These are phyloP conservation scores for Fennellomyces sp. DNA, from an alignment of 371 early-diverging fungal genomes.

Conservation along the genomic window DNA sequence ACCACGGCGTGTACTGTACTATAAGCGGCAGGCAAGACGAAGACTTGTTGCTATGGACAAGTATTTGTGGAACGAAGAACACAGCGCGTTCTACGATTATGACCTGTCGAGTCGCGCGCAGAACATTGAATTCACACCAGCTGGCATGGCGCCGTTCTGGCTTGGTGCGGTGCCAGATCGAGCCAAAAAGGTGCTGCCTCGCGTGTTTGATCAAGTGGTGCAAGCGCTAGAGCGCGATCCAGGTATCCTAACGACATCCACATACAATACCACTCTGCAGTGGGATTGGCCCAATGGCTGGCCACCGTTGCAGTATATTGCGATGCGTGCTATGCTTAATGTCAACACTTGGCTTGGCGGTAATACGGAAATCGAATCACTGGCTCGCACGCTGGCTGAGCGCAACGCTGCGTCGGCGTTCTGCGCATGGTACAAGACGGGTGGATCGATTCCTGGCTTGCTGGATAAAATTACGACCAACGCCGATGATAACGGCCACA, in stretches of 20 bases:
- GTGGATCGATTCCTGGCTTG: slow-evolving; percentile 56
- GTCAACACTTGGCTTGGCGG: slow-evolving; percentile 16
- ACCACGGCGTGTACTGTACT: slow-evolving; percentile 26
- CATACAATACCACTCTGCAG: slow-evolving; percentile 67
- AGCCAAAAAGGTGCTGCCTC: slow-evolving; percentile 12
- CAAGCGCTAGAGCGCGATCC: slow-evolving; percentile 34
- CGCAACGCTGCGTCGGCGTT: slow-evolving; percentile 64
- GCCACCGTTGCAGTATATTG: slow-evolving; percentile 65
- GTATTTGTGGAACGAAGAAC: slow-evolving; percentile 53
- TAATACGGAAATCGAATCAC: slow-evolving; percentile 6
- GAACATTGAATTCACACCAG: slow-evolving; percentile 41
- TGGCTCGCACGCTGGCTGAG: slow-evolving; percentile 53
- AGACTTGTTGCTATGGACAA: slow-evolving; percentile 50
- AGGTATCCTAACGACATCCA: slow-evolving; percentile 75
- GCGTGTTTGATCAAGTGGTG: slow-evolving; percentile 37
- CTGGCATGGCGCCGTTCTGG: slow-evolving; percentile 53
- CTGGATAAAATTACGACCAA: slow-evolving; percentile 27
- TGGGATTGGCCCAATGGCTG: slow-evolving; percentile 93
- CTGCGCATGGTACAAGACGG: slow-evolving; percentile 76
- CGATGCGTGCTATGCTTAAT: slow-evolving; percentile 53
- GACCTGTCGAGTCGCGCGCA: slow-evolving; percentile 41
- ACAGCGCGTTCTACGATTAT: slow-evolving; percentile 57
- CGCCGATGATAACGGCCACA: slow-evolving; percentile 52
- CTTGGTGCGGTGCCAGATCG: slow-evolving; percentile 40
- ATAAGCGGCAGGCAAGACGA: slow-evolving; percentile 31